phyloP scores from a whole-genome alignment of 1,284 basidiomycete genomes.

The Pseudozyma thailandica region DNA sequence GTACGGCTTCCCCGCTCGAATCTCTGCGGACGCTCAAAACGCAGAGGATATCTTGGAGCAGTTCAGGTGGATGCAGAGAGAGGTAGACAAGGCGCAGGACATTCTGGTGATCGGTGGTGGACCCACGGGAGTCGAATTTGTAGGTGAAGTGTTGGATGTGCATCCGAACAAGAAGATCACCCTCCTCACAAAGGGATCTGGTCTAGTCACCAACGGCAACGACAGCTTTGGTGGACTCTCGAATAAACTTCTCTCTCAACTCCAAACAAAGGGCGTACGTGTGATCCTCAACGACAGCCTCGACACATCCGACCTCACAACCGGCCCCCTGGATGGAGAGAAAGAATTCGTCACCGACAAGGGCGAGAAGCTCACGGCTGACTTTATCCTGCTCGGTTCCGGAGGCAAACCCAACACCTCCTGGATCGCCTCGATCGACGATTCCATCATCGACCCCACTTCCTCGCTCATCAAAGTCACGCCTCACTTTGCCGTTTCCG shows the following conservation, averaged over 20 bases:
- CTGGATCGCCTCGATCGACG: constrained; percentile 65
- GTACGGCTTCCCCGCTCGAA: constrained; percentile 36
- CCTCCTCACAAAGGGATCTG: constrained; percentile 56
- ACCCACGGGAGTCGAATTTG: constrained; percentile 70
- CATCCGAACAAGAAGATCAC: constrained; percentile 62
- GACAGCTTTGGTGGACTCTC: constrained; percentile 44
- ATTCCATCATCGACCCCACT: constrained; percentile 52
- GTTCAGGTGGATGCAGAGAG: constrained; percentile 29
- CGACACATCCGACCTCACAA: constrained; percentile 43
- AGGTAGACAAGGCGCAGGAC: constrained; percentile 32
- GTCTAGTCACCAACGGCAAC: constrained; percentile 30
- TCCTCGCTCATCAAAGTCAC: constrained; percentile 66
- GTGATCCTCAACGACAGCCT: constrained; percentile 53
- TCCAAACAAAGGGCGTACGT: constrained; percentile 66
- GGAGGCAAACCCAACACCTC: constrained; percentile 69
- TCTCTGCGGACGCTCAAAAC: constrained; percentile 1
- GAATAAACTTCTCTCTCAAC: constrained; percentile 46
- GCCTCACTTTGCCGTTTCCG: constrained; percentile 43
- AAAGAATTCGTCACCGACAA: constrained; percentile 30
- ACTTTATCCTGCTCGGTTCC: constrained; percentile 69
- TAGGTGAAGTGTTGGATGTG: constrained; percentile 62
- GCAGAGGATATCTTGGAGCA: constrained; percentile 25
- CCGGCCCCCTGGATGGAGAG: constrained; percentile 6
- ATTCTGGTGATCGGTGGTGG: constrained; percentile 65
- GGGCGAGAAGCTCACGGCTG: constrained; percentile 56